Evolutionary conservation across 73 alveolate genomes (phyloP), one percentile per base, ranked within the genome.

Genomic region (Stentor coeruleus): DNA sequence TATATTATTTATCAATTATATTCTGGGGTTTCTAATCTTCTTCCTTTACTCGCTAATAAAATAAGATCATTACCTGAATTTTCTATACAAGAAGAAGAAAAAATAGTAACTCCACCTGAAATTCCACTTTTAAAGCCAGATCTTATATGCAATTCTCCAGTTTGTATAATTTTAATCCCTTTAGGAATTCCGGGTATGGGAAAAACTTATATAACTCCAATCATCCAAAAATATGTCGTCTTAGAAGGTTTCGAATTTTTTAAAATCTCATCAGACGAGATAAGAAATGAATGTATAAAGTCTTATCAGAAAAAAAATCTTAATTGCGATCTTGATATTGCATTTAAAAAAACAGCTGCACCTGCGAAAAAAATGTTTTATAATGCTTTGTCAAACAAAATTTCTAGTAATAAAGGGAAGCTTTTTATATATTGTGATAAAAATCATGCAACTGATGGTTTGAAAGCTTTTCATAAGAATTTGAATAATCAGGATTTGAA

Each of bases 171-270:
- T 49, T 20, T 49, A 11, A 20, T 49, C 6, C 20, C 20, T 49
- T 49, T 49, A 6, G 66, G 66, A 6, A 49, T 49, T 49, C 66
- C 66, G 20, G 66, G 66, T 20, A 49, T 49, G 66, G 66, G 66
- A 6, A 49, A 49, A 49, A 49, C 66, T 6, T 49, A 11, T 49
- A 11, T 49, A 49, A 49, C 66, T 20, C 66, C 66, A 11, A 11
- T 20, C 6, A 20, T 49, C 66, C 6, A 20, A 49, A 20, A 6
- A 6, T 6, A 6, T 11, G 66, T 20, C 6, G 20, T 49, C 6
- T 11, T 11, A 49, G 20, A 49, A 6, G 20, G 20, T 20, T 49
- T 49, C 66, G 66, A 49, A 20, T 49, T 49, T 20, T 49, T 49
- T 20, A 11, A 11, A 20, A 6, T 49, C 66, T 49, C 66, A 49